Evolutionary conservation across 768 basidiomycete genomes (phyloP).

Genomic region (Psilocybe cyanescens): DNA sequence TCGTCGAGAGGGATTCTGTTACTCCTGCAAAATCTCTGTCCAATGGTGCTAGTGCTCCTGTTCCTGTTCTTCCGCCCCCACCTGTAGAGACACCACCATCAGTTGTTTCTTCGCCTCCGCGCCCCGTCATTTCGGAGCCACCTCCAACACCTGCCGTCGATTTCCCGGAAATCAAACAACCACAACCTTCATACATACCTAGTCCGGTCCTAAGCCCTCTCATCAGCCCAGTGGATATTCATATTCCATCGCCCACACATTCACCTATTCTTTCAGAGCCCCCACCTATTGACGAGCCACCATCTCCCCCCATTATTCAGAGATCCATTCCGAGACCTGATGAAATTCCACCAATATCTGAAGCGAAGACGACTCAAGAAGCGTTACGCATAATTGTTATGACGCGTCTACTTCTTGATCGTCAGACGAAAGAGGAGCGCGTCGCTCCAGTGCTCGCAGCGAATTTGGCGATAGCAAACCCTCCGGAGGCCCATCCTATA

Average conservation of each 20-base stretch:
- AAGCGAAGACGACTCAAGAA: constrained; percentile 55
- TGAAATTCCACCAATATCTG: constrained; percentile 41
- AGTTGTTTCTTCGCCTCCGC: not conserved
- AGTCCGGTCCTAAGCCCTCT: constrained; percentile 15
- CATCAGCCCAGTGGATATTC: constrained; percentile 9
- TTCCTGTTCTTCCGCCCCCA: not conserved
- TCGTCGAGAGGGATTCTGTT: not conserved
- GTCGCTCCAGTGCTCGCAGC: constrained; percentile 65
- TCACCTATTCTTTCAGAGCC: constrained; percentile 19
- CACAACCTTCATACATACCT: constrained; percentile 18
- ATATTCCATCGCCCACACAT: constrained; percentile 26
- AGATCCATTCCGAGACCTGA: constrained; percentile 18
- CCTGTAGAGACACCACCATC: not conserved
- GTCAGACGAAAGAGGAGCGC: constrained; percentile 63
- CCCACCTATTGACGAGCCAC: constrained; percentile 7
- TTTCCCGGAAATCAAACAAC: constrained; percentile 18
- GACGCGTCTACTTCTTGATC: constrained; percentile 61
- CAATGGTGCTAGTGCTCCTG: not conserved
- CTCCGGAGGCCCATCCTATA: constrained; percentile 30
- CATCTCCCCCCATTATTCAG: constrained; percentile 8
- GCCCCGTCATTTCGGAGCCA: not conserved
- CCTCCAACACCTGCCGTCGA: not conserved
- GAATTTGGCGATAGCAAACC: constrained; percentile 52
- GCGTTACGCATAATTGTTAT: constrained; percentile 67
- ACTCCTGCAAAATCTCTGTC: not conserved